Base-by-base conservation (phyloP, 345 rosid genomes). In the Punica granatum region DNA sequence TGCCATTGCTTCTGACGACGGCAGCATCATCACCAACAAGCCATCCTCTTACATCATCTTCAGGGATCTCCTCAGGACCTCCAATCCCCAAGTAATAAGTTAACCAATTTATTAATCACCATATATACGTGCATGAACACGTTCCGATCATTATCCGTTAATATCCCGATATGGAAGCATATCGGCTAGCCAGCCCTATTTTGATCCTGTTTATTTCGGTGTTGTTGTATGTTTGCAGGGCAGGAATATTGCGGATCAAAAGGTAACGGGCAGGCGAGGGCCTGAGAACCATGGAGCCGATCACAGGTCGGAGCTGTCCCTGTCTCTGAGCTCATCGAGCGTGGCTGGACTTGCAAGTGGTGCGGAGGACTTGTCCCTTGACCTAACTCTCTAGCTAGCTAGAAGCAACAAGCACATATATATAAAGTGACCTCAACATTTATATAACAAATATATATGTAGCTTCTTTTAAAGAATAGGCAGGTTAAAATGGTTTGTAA, bases 31-130 rank as follows among this genome's bases (percentile, higher is more conserved):
- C 65, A 63, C 34, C 46, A 65, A 70, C 56, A 41, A 61, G 51
- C 74, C 75, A 67, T 66, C 67, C 25, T 68, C 77, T 76, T 78
- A 70, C 73, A 76, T 85, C 72, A 78, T 77, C 81, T 83, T 85
- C 80, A 75, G 70, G 39, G 86, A 76, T 65, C 71, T 83, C 49
- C 80, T 83, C 71, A 72, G 75, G 48, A 79, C 65, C 76, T 68
- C 76, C 81, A 68, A 71, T 26, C 53, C 65, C 53, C 65, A 43
- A 13, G 74, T 65, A 32, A 16, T 8, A 3, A 11, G 9, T 49
- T 23, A 4, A 49, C 26, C 10, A 3, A 49, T 49, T 23, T 23
- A 49, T 23, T n/a, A n/a, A n/a, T 5, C 56, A 14, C 56, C 6
- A 37, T 37, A 37, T 37, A 11, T 37, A 5, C 11, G 11, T 37